These are phyloP conservation scores for Dinochytrium kinnereticum DNA, from an alignment of 371 early-diverging fungal species.

Conservation along the genomic window DNA sequence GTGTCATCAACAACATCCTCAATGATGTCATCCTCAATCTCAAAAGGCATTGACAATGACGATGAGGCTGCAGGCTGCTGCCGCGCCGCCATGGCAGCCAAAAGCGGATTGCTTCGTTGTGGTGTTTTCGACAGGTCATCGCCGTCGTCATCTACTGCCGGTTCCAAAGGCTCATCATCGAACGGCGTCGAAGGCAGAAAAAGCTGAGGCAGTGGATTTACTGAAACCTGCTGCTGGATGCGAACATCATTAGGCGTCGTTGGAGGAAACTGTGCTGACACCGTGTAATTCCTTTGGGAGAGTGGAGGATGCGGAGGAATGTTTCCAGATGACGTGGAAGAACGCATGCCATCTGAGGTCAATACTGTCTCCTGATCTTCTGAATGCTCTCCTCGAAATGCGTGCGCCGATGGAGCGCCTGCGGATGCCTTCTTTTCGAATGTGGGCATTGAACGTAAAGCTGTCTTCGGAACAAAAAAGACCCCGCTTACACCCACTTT, in stretches of 20 bases:
- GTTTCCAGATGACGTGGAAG: too few relatives aligned
- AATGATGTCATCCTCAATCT: neutral
- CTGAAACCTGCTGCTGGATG: neutral
- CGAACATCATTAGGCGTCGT: neutral
- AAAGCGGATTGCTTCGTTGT: neutral
- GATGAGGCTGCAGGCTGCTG: neutral
- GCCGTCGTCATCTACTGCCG: neutral
- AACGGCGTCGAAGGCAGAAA: slow-evolving; percentile 1
- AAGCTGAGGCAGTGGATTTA: neutral
- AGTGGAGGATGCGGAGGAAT: too few relatives aligned
- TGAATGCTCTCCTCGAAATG: too few relatives aligned
- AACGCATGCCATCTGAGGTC: too few relatives aligned
- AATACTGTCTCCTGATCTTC: too few relatives aligned
- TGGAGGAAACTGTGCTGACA: neutral
- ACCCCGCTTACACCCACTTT: too few relatives aligned
- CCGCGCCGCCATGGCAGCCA: neutral
- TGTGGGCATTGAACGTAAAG: too few relatives aligned
- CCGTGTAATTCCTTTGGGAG: too few relatives aligned
- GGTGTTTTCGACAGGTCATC: neutral
- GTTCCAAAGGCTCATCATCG: neutral
- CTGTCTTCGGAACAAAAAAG: too few relatives aligned
- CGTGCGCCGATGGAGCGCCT: too few relatives aligned
- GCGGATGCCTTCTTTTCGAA: too few relatives aligned
- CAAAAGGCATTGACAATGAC: neutral
- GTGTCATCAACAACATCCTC: neutral